Evolutionary conservation across 257 asterid genomes (phyloP).

Genomic region (Parsonsia alboflavescens): DNA sequence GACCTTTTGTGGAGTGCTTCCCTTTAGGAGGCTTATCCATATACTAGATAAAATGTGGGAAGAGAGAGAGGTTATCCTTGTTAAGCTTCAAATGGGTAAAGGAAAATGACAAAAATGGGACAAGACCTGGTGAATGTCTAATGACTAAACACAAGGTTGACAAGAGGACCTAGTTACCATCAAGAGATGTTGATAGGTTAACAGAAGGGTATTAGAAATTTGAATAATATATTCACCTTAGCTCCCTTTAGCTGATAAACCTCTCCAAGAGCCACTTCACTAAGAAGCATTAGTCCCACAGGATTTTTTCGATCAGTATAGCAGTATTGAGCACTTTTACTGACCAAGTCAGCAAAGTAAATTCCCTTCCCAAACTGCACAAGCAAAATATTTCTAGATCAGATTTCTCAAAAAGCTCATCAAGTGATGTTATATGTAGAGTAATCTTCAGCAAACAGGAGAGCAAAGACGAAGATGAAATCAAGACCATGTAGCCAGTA

Average conservation of each 20-base stretch:
- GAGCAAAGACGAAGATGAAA: conserved; percentile 11
- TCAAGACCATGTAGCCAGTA: conserved; percentile 89
- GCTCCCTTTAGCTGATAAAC: conserved; percentile 69
- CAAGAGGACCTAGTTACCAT: background rate
- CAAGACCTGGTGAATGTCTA: conserved; percentile 5
- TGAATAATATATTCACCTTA: conserved; percentile 39
- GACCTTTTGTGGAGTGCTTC: conserved; percentile 93
- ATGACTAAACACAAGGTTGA: background rate
- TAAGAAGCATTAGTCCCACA: conserved; percentile 87
- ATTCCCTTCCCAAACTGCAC: conserved; percentile 87
- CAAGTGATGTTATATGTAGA: background rate
- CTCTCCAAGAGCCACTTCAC: conserved; percentile 96
- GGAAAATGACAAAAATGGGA: background rate
- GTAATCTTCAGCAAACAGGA: background rate
- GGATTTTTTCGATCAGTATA: conserved; percentile 71
- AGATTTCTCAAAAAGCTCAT: background rate
- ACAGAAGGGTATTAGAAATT: conserved; percentile 6
- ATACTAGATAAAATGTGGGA: conserved; percentile 43
- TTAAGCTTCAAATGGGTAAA: background rate
- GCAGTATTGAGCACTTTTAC: conserved; percentile 98
- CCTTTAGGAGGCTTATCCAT: conserved; percentile 90
- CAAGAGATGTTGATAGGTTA: background rate
- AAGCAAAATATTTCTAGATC: background rate
- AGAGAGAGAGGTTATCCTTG: background rate
- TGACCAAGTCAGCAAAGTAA: conserved; percentile 94